phyloP scores from a whole-genome alignment of 352 stramenopile species.

The Pythium aquatile region DNA sequence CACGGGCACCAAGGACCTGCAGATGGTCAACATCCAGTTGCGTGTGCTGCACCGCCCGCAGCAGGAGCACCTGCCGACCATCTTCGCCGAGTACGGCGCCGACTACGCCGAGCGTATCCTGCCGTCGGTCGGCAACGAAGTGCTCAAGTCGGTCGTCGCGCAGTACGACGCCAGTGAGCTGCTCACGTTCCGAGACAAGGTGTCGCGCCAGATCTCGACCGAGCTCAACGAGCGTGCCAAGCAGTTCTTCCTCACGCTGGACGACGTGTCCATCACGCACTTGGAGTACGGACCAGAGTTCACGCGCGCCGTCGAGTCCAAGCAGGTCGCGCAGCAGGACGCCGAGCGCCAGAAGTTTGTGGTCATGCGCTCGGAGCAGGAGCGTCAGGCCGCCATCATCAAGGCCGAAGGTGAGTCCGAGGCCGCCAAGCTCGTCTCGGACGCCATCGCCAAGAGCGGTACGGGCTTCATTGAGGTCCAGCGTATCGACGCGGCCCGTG shows the following conservation, averaged over 20 bases:
- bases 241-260: slow-evolving; percentile 98
- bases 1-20: slow-evolving; percentile 99
- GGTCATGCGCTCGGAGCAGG: slow-evolving; percentile 98
- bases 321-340: slow-evolving; percentile 99
- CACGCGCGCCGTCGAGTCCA: slow-evolving; percentile 99
- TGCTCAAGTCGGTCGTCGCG: slow-evolving; percentile 92
- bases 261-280: slow-evolving; percentile 99
- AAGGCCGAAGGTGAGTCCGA: slow-evolving; percentile 97
- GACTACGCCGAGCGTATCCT: slow-evolving; percentile 99
- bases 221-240: slow-evolving; percentile 96
- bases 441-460: slow-evolving; percentile 97
- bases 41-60: slow-evolving; percentile 95
- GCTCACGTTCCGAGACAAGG: slow-evolving; percentile 97
- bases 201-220: slow-evolving; percentile 95
- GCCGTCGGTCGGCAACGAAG: slow-evolving; percentile 97
- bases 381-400: slow-evolving; percentile 92
- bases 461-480: slow-evolving; percentile 99
- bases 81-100: slow-evolving; percentile 96
- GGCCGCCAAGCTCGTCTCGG: slow-evolving; percentile 96
- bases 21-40: slow-evolving; percentile 99
- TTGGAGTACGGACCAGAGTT: slow-evolving; percentile 99
- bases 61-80: slow-evolving; percentile 92
- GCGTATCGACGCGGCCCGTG: slow-evolving; percentile 99
- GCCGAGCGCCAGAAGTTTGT: slow-evolving; percentile 99
- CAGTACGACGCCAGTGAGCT: slow-evolving; percentile 99